These are phyloP conservation scores for Verticillium tricorpus DNA, from an alignment of 2,329 filamentous ascomycete species.

Conservation along the genomic window DNA sequence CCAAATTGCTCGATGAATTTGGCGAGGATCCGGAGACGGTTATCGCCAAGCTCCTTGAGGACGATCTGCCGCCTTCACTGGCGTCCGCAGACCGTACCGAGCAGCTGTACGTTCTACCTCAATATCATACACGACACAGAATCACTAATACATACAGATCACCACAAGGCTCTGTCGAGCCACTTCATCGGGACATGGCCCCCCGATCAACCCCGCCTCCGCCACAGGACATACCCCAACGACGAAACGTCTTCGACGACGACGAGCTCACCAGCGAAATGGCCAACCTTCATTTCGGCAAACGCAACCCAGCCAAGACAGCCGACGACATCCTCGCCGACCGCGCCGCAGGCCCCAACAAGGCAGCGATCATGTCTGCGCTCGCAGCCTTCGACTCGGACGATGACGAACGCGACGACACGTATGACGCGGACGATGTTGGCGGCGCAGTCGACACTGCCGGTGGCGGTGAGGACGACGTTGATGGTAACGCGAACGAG, in stretches of 20 bases:
- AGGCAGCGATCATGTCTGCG: conserved; percentile 83
- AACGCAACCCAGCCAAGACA: conserved; percentile 56
- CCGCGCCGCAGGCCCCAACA: conserved; percentile 61
- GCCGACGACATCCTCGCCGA: conserved; percentile 71
- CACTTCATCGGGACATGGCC: conserved; percentile 36
- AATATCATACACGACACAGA: not conserved
- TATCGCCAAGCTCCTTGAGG: conserved; percentile 76
- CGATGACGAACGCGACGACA: conserved; percentile 95
- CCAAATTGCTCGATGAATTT: conserved; percentile 76
- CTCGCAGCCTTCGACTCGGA: conserved; percentile 87
- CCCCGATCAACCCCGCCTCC: conserved; percentile 55
- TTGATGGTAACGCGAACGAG: conserved; percentile 53
- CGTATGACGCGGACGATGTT: conserved; percentile 88
- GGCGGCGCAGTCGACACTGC: conserved; percentile 78
- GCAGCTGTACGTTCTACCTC: conserved; percentile 44
- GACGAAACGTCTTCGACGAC: conserved; percentile 73
- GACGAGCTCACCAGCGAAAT: conserved; percentile 71
- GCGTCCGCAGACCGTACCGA: conserved; percentile 59
- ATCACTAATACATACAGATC: conserved; percentile 18
- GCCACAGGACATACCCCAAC: conserved; percentile 39
- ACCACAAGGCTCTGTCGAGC: conserved; percentile 14
- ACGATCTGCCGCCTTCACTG: conserved; percentile 67
- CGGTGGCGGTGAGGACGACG: conserved; percentile 53
- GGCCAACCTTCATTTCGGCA: conserved; percentile 74
- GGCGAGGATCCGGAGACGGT: conserved; percentile 72